Evolutionary conservation across 352 stramenopile genomes (phyloP).

Genomic region (Globisporangium camurandrum): DNA sequence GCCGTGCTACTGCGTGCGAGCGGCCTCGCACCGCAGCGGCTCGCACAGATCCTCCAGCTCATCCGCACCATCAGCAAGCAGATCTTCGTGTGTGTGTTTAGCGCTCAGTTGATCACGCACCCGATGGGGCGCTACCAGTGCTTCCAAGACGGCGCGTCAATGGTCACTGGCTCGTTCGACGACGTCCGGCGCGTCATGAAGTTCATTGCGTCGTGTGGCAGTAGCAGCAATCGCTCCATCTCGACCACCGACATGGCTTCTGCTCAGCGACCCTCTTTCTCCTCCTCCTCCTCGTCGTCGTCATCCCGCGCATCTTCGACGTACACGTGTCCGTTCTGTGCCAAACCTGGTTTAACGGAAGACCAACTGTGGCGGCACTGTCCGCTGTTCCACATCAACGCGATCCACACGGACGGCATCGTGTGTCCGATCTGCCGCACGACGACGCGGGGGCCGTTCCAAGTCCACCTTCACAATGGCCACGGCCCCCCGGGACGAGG

Average conservation of each 20-base stretch:
- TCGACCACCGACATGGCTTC: slow-evolving; percentile 6
- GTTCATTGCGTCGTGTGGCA: slow-evolving; percentile 50
- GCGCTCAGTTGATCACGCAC: slow-evolving; percentile 62
- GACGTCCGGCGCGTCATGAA: slow-evolving; percentile 55
- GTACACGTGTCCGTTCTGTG: slow-evolving; percentile 72
- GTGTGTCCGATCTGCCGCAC: slow-evolving; percentile 71
- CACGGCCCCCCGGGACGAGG: slow-evolving; percentile 68
- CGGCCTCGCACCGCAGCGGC: slow-evolving; percentile 35
- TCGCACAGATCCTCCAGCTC: slow-evolving; percentile 47
- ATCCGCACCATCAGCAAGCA: slow-evolving; percentile 70
- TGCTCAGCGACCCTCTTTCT: too few relatives aligned
- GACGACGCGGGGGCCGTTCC: slow-evolving; percentile 56
- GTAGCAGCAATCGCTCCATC: slow-evolving; percentile 13
- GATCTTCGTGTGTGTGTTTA: slow-evolving; percentile 84
- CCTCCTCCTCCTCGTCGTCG: too few relatives aligned
- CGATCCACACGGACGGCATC: slow-evolving; percentile 65
- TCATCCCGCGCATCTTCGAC: slow-evolving; percentile 13
- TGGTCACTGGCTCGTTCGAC: slow-evolving; percentile 70
- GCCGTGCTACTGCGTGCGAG: slow-evolving; percentile 57
- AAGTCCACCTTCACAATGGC: slow-evolving; percentile 82
- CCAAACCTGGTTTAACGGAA: slow-evolving; percentile 61
- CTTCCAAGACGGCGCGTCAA: slow-evolving; percentile 71
- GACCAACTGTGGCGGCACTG: slow-evolving; percentile 81
- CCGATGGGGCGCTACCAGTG: slow-evolving; percentile 66
- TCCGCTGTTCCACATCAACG: slow-evolving; percentile 83